A percentile compares a stretch with the other conserved stretches of the same genome.
These are phyloP conservation scores for Colletotrichum sp. DNA, from an alignment of 2,329 filamentous ascomycete species.

Conservation along the genomic window DNA sequence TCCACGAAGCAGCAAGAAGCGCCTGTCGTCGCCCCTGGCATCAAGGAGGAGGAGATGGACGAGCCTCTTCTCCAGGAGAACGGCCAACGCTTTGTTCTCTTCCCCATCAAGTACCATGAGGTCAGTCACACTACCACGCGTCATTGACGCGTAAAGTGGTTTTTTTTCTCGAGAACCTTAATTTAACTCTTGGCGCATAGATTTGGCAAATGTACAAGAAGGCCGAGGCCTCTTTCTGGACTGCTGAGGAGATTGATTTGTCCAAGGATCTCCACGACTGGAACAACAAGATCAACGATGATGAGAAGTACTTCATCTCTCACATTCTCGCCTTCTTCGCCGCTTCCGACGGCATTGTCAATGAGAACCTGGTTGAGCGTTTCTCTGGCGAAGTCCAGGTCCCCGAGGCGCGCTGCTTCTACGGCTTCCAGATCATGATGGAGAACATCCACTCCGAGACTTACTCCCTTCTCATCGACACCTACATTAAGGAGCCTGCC, in stretches of 20 bases:
- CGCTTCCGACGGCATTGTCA: constrained; percentile 98
- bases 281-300: constrained; percentile 96
- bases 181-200: constrained; percentile 58
- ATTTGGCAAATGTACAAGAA: constrained; percentile 99
- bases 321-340: constrained; percentile 99
- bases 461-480: constrained; percentile 98
- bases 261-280: constrained; percentile 99
- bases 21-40: constrained; percentile 48
- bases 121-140: constrained; percentile 63
- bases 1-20: constrained; percentile 49
- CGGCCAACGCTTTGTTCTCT: constrained; percentile 93
- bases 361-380: constrained; percentile 97
- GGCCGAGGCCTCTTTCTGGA: constrained; percentile 99
- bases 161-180: constrained; percentile 25
- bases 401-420: constrained; percentile 98
- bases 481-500: constrained; percentile 97
- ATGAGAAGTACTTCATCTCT: constrained; percentile 98
- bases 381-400: constrained; percentile 98
- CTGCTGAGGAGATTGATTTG: constrained; percentile 97
- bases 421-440: constrained; percentile 99
- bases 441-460: constrained; percentile 99
- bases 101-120: constrained; percentile 99
- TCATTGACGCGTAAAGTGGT: constrained; percentile 72
- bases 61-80: constrained; percentile 97
- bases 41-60: constrained; percentile 74